Percentiles rank a stretch among this genome's conserved stretches.
Conservation (phyloP, 768 basidiomycete species). For the Tricholoma sp. region DNA sequence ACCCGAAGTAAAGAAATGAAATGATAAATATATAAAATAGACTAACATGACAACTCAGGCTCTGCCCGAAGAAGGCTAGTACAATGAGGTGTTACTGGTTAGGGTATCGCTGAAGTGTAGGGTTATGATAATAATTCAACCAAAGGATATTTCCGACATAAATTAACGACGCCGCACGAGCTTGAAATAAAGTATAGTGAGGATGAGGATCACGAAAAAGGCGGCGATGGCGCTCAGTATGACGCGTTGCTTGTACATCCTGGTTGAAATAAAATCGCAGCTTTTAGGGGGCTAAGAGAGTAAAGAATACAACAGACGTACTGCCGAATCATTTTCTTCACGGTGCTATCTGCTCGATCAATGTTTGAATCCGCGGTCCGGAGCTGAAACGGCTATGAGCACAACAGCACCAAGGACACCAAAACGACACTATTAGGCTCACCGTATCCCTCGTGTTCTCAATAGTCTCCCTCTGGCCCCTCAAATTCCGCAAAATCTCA, state of each 20-base stretch:
- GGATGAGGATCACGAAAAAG: conserved; percentile 72
- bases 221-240: conserved; percentile 72
- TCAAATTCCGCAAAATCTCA: conserved; percentile 75
- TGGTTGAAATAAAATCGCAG: conserved; percentile 21
- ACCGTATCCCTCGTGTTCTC: conserved; percentile 84
- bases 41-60: background rate
- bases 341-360: conserved; percentile 80
- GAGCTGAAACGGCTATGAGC: conserved; percentile 40
- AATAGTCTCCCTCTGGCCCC: conserved; percentile 86
- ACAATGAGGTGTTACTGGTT: no score
- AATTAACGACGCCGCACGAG: conserved; percentile 16
- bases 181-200: conserved; percentile 65
- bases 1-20: no score
- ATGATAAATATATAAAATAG: background rate
- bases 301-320: conserved; percentile 33
- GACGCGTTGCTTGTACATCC: conserved; percentile 89
- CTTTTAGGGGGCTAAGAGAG: background rate
- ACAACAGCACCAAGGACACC: background rate
- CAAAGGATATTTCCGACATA: background rate
- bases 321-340: conserved; percentile 92
- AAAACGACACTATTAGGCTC: no score
- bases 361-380: conserved; percentile 77
- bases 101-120: background rate
- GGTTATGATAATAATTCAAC: background rate
- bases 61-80: background rate